These are phyloP conservation scores for Phylloporus sp. DNA, from an alignment of 768 basidiomycete species.

Conservation along the genomic window DNA sequence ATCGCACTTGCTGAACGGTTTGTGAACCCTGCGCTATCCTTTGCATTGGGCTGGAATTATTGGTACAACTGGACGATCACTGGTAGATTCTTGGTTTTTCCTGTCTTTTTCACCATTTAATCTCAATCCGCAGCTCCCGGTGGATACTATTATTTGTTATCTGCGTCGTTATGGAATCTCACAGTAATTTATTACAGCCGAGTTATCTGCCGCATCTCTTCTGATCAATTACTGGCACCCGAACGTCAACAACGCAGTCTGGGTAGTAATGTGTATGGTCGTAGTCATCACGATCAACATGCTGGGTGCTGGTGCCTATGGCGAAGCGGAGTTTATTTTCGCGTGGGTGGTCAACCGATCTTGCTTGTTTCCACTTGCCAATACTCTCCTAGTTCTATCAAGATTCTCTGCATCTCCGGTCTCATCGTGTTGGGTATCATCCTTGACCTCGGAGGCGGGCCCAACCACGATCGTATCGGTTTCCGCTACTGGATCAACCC, in stretches of 20 bases:
- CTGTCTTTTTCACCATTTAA: not conserved
- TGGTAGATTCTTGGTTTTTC: conserved; percentile 5
- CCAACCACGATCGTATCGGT: conserved; percentile 64
- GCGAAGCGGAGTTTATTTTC: conserved; percentile 84
- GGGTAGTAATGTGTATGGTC: conserved; percentile 74
- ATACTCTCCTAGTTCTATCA: conserved; percentile 55
- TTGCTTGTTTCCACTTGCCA: not conserved
- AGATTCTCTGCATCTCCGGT: conserved; percentile 81
- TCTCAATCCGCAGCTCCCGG: conserved; percentile 19
- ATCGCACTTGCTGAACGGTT: conserved; percentile 82
- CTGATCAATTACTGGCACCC: conserved; percentile 72
- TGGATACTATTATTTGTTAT: conserved; percentile 7
- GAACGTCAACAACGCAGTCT: conserved; percentile 60
- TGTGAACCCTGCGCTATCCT: conserved; percentile 69
- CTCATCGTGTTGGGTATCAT: conserved; percentile 67
- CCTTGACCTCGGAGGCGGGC: conserved; percentile 87
- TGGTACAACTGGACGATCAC: conserved; percentile 38
- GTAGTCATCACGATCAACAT: conserved; percentile 76
- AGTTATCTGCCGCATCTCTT: conserved; percentile 51
- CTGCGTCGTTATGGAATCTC: not conserved
- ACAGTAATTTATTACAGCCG: conserved; percentile 20
- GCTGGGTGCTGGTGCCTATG: conserved; percentile 73
- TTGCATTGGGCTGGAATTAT: conserved; percentile 53
- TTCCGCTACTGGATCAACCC: conserved; percentile 79
- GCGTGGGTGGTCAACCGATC: conserved; percentile 41